A percentile compares a stretch with the other conserved stretches of the same genome.
phyloP scores from a whole-genome alignment of 805 yeast genomes.

The Ogataea nitratoaversa region DNA sequence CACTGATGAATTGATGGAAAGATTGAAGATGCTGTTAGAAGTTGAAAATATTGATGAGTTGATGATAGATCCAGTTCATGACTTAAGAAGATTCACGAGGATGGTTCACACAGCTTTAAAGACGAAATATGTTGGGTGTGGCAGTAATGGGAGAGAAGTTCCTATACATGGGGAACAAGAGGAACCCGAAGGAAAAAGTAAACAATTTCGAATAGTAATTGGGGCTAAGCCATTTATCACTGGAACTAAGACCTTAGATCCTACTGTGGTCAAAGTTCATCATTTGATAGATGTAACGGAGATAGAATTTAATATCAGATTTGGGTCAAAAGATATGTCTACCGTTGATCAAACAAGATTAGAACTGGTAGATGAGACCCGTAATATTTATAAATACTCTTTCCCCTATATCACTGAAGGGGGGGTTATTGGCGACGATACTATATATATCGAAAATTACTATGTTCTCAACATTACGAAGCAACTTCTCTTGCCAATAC shows the following conservation, averaged over 20 bases:
- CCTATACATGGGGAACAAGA: not conserved
- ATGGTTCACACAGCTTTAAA: not conserved
- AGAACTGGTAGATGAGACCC: not conserved
- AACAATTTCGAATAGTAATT: not conserved
- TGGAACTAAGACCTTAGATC: not conserved
- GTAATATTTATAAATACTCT: not conserved
- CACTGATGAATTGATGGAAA: not conserved
- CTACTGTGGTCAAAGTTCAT: constrained; percentile 4
- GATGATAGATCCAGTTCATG: constrained; percentile 2
- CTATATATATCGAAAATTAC: not conserved
- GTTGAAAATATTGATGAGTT: constrained; percentile 4
- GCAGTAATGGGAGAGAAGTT: not conserved
- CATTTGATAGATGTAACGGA: constrained; percentile 12
- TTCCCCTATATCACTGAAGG: not conserved
- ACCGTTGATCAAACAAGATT: not conserved
- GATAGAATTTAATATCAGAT: constrained; percentile 5
- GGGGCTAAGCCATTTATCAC: not conserved
- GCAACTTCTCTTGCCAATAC: constrained; percentile 5
- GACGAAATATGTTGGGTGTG: not conserved
- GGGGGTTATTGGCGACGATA: not conserved
- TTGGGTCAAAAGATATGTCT: not conserved
- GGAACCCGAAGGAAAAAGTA: not conserved
- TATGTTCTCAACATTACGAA: not conserved
- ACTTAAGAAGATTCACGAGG: not conserved
- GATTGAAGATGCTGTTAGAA: not conserved